Percentiles rank a stretch among this genome's conserved stretches.
These are phyloP conservation scores for Mollisia scopiformis DNA, from an alignment of 2,329 filamentous ascomycete species.

Conservation along the genomic window DNA sequence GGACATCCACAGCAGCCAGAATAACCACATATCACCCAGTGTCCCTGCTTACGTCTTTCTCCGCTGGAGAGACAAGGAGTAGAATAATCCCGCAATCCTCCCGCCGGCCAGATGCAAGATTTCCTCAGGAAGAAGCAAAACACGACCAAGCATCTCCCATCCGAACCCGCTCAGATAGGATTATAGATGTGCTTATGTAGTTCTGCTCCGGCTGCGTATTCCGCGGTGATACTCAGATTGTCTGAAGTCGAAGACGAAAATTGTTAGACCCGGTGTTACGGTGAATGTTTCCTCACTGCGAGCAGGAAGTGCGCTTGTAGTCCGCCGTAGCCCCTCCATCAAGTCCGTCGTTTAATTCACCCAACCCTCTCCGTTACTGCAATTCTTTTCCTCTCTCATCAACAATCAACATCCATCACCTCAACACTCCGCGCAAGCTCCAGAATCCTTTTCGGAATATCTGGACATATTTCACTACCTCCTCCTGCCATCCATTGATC, in stretches of 20 bases:
- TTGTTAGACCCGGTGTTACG: conserved; percentile 8
- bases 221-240: conserved; percentile 15
- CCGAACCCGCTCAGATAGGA: not conserved
- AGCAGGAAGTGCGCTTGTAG: conserved; percentile 1
- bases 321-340: conserved; percentile 11
- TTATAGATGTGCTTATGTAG: too few relatives aligned
- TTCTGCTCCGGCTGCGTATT: not conserved
- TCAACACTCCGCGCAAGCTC: not conserved
- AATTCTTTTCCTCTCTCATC: conserved; percentile 8
- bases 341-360: conserved; percentile 1
- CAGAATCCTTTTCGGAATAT: conserved; percentile 7
- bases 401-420: not conserved
- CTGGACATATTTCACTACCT: not conserved
- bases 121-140: not conserved
- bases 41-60: not conserved
- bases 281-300: conserved; percentile 9
- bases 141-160: not conserved
- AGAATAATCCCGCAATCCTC: not conserved
- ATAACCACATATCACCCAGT: not conserved
- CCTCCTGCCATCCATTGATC: conserved; percentile 6
- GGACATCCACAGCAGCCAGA: not conserved
- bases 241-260: conserved; percentile 3
- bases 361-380: conserved; percentile 6
- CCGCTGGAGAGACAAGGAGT: not conserved
- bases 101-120: not conserved